These are phyloP conservation scores for Alternaria sp. DNA, from an alignment of 2,329 filamentous ascomycete species.

Conservation along the genomic window DNA sequence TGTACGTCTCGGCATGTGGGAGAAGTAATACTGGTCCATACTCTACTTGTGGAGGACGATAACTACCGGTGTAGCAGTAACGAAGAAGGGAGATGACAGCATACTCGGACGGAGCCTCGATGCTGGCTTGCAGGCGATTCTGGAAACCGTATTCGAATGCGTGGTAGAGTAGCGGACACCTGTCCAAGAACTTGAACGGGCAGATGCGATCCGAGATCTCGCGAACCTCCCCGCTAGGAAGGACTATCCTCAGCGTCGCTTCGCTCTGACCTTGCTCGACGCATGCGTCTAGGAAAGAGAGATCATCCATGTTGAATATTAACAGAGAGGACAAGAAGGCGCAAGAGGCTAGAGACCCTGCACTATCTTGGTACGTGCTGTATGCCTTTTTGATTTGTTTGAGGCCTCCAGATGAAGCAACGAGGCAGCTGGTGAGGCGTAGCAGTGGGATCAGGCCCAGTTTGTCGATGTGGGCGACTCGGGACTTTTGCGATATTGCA, in stretches of 20 bases:
- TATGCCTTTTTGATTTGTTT: background rate
- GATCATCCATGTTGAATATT: conserved; percentile 32
- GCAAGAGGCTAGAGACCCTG: background rate
- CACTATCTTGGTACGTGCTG: background rate
- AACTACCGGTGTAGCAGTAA: conserved; percentile 54
- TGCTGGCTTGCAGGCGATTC: conserved; percentile 45
- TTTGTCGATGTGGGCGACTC: background rate
- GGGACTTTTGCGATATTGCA: background rate
- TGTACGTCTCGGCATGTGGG: conserved; percentile 54
- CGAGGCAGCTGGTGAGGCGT: conserved; percentile 12
- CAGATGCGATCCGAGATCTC: conserved; percentile 48
- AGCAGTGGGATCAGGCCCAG: conserved; percentile 14
- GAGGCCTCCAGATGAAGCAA: conserved; percentile 2
- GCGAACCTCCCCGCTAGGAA: conserved; percentile 42
- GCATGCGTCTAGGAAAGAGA: conserved; percentile 33
- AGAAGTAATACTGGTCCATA: conserved; percentile 46
- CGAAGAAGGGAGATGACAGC: conserved; percentile 52
- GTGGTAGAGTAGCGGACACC: conserved; percentile 52
- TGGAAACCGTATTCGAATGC: conserved; percentile 51
- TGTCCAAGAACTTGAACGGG: conserved; percentile 42
- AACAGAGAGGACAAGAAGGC: background rate
- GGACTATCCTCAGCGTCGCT: conserved; percentile 46
- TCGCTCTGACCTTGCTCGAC: conserved; percentile 22
- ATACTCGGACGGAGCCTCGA: conserved; percentile 49
- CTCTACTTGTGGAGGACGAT: conserved; percentile 40